Percentiles rank a stretch among this genome's conserved stretches.
These are phyloP conservation scores for Aspergillus texensis DNA, from an alignment of 2,329 filamentous ascomycete genomes.

Conservation along the genomic window DNA sequence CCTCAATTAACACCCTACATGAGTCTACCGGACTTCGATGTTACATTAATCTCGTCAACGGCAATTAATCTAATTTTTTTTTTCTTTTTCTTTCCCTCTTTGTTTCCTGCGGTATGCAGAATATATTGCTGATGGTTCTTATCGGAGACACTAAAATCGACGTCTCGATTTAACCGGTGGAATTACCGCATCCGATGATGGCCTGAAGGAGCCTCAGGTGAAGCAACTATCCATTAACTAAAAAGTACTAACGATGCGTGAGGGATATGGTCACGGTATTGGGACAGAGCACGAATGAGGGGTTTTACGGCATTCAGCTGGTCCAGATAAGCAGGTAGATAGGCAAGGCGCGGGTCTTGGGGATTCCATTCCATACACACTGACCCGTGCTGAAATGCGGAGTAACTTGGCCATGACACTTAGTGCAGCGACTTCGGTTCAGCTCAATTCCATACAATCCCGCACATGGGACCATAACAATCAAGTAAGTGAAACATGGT, in stretches of 20 bases:
- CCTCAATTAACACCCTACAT: slow-evolving; percentile 1
- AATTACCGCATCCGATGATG: background rate
- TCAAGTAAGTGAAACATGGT: background rate
- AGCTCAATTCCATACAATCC: background rate
- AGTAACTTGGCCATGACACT: background rate
- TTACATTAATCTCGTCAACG: background rate
- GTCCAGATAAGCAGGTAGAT: background rate
- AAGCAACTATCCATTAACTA: background rate
- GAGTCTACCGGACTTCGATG: background rate
- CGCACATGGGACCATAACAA: background rate
- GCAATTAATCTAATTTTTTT: background rate
- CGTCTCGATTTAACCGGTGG: background rate
- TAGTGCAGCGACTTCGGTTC: background rate
- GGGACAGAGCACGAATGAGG: background rate
- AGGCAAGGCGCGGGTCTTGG: background rate
- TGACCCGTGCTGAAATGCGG: background rate
- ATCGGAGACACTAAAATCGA: background rate
- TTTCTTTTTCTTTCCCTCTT: background rate
- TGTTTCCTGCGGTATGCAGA: background rate
- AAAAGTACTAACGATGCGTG: background rate
- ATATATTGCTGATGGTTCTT: background rate
- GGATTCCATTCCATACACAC: background rate
- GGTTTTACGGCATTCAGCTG: background rate
- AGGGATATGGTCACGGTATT: background rate
- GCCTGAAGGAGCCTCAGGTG: background rate